Base-by-base conservation (phyloP, 208 protist genomes). In the Crithidia brevicula region DNA sequence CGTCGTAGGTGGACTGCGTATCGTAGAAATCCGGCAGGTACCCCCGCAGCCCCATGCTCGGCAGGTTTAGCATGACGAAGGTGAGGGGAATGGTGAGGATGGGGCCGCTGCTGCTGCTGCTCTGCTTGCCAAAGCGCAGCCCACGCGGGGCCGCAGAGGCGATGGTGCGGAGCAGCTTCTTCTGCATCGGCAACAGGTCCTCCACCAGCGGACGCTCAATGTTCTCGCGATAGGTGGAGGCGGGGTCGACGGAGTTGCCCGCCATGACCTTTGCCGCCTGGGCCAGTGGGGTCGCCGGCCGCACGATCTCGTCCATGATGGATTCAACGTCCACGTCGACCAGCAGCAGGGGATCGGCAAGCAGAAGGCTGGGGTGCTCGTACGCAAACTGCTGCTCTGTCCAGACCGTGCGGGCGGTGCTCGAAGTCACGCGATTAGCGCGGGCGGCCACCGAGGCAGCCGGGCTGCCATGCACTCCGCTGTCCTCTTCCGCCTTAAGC, bases 1-100 rank as follows among this genome's bases (percentile, higher is more conserved):
- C n/a, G 38, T 67, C 53, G 23, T 68, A 68, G 9, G 43, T 20
- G 18, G 60, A 67, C 15, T 46, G 30, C 31, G 33, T 46, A 43
- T 74, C 52, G 69, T 74, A 67, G 43, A 74, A 63, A 22, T 68
- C 61, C 11, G 69, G 43, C 60, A 74, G 31, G 53, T 74, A 74
- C 11, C 60, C 69, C 7, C 53, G 50, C 27, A 74, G 52, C 22
- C 69, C 60, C 60, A 58, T 74, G 33, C 43, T 63, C 13, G 52
- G 46, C 42, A 74, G 53, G 22, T 74, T 67, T 52, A 74, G 27
- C 43, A 16, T 9, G 0, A 74, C 69, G 18, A 68, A 68, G 52
- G 60, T 64, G 27, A 57, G 66, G 11, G 69, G 53, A 34, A 74
- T 57, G 22, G 60, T 63, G 22, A 62, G 30, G 7, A 25, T n/a